phyloP scores from a whole-genome alignment of 352 stramenopile genomes.

The Blastocystis sp. region DNA sequence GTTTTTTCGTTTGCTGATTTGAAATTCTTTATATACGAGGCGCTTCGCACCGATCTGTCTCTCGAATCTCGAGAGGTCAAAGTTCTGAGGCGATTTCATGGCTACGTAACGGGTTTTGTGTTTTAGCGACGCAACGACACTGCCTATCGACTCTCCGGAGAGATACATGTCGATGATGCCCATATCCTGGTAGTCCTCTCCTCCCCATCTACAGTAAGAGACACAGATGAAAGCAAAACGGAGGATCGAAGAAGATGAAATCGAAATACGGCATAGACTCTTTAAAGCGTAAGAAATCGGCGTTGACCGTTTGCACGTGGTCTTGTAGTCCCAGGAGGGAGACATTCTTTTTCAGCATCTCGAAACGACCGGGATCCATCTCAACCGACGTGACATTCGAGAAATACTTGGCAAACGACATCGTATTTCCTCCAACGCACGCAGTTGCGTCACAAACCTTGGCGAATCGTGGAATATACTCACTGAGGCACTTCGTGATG shows the following conservation, averaged over 20 bases:
- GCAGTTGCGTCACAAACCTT: constrained; percentile 59
- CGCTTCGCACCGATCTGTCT: neutral
- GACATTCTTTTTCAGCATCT: constrained; percentile 59
- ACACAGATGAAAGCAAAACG: neutral
- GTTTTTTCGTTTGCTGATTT: constrained; percentile 10
- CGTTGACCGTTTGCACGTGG: constrained; percentile 14
- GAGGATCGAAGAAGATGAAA: constrained; percentile 55
- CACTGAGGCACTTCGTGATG: constrained; percentile 9
- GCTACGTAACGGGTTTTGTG: constrained; percentile 31
- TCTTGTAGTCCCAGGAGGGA: constrained; percentile 13
- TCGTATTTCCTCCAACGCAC: constrained; percentile 59
- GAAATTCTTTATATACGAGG: neutral
- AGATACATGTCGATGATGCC: constrained; percentile 24
- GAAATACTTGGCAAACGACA: constrained; percentile 59
- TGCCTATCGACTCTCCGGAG: neutral
- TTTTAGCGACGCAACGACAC: neutral
- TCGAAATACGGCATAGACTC: constrained; percentile 47
- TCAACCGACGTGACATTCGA: constrained; percentile 57
- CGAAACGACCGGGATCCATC: constrained; percentile 50
- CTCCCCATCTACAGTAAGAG: constrained; percentile 20
- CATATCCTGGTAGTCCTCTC: constrained; percentile 40
- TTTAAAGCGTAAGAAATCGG: constrained; percentile 37
- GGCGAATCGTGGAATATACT: neutral
- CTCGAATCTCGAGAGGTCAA: constrained; percentile 7
- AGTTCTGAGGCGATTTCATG: constrained; percentile 46